Conservation (phyloP, 106 monocot genomes). For the Dioscorea alata region DNA sequence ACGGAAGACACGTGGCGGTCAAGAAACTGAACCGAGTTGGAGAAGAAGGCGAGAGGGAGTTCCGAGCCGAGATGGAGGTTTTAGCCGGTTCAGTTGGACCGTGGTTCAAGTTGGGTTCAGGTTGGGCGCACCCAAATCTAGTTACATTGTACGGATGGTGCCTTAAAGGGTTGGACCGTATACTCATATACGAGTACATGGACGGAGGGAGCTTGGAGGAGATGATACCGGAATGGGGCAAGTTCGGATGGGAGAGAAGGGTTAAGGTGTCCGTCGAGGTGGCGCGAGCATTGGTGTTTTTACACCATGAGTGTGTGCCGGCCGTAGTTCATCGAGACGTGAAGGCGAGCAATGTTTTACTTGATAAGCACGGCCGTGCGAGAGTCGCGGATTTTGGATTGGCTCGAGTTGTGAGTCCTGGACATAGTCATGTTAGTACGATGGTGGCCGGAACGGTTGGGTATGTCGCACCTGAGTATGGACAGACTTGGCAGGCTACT, state of each 20-base stretch:
- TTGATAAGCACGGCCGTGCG: conserved; percentile 45
- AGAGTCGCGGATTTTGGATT: conserved; percentile 80
- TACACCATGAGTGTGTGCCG: conserved; percentile 76
- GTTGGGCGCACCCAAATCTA: conserved; percentile 66
- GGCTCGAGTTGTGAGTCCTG: conserved; percentile 45
- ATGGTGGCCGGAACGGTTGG: conserved; percentile 85
- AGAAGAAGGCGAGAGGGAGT: conserved; percentile 53
- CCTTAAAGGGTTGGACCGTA: conserved; percentile 38
- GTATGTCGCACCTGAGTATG: conserved; percentile 90
- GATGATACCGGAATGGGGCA: conserved; percentile 33
- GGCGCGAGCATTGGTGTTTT: conserved; percentile 54
- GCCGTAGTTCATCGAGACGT: conserved; percentile 92
- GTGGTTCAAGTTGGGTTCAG: conserved; percentile 2
- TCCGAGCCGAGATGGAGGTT: conserved; percentile 72
- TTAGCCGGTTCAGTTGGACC: conserved; percentile 12
- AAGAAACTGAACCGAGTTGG: conserved; percentile 51
- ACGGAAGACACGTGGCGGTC: conserved; percentile 64
- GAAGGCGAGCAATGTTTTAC: conserved; percentile 84
- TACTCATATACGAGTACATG: conserved; percentile 81
- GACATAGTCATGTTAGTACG: conserved; percentile 77
- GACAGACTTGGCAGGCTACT: conserved; percentile 60
- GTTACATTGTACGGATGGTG: conserved; percentile 75
- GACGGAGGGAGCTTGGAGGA: conserved; percentile 72
- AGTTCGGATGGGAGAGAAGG: conserved; percentile 31
- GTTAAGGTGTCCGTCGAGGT: conserved; percentile 52